A percentile compares a stretch with the other conserved stretches of the same genome.
Conservation (phyloP, 305 asterid genomes). For the Rubia occidens region DNA sequence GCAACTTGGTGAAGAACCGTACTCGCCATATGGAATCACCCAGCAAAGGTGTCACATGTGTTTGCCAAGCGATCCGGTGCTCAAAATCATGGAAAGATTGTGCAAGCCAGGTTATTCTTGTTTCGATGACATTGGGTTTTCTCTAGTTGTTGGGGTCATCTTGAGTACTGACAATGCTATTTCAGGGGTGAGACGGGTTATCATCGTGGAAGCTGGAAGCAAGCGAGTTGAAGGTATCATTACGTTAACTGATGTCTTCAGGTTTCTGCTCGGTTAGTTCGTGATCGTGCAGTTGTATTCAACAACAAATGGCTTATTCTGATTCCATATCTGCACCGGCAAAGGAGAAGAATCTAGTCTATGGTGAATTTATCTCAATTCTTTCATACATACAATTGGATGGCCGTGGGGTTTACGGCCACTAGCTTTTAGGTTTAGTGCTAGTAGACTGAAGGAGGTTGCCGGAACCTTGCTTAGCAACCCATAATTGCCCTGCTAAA, state of each 20-base stretch:
- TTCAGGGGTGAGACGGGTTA: conserved; percentile 68
- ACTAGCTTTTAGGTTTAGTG: conserved; percentile 22
- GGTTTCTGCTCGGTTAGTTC: conserved; percentile 54
- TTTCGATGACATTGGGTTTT: not conserved
- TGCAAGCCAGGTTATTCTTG: conserved; percentile 62
- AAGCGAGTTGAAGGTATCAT: conserved; percentile 79
- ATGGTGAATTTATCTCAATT: conserved; percentile 21
- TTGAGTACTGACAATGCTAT: not conserved
- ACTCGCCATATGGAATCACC: conserved; percentile 38
- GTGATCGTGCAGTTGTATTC: not conserved
- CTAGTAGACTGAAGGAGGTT: conserved; percentile 17
- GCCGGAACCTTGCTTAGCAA: conserved; percentile 9
- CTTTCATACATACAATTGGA: conserved; percentile 28
- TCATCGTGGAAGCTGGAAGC: conserved; percentile 81
- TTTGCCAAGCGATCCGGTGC: conserved; percentile 66
- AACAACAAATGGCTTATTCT: not conserved
- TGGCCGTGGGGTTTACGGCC: conserved; percentile 22
- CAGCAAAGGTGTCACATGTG: conserved; percentile 84
- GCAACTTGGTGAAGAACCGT: conserved; percentile 70
- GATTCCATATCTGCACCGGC: conserved; percentile 14
- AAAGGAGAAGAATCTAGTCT: conserved; percentile 18
- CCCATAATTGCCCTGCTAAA: conserved; percentile 6
- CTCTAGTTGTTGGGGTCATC: not conserved
- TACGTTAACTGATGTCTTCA: conserved; percentile 56
- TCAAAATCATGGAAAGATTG: conserved; percentile 61